Evolutionary conservation across 352 stramenopile genomes (phyloP), one percentile per base, ranked within the genome.

Genomic region (Blastocystis sp.): DNA sequence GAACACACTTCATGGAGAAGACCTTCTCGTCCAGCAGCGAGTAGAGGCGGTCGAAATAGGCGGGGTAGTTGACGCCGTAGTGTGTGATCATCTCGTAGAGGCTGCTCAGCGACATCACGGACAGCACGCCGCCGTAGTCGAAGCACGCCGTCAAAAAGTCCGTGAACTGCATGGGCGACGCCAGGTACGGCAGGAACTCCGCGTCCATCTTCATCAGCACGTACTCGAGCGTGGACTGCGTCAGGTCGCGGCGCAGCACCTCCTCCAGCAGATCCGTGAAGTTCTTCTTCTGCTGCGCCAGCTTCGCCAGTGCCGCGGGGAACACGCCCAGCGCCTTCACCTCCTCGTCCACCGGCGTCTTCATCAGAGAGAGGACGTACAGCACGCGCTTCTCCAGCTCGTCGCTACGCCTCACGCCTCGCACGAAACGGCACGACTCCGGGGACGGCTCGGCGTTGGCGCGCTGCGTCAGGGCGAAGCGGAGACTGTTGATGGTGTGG

Each of bases 1-100:
- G 40, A 7, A 66, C n/a, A 2, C n/a, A 88, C 60, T 88, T 88
- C 61, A 88, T 43, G 9, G 21, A n/a, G 65, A 88, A 88, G 2
- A 61, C 59, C 10, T 88, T 34, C 2, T 28, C 40, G 0, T 48
- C 78, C 9, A 95, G 90, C 40, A 96, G 89, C 43, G 89, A 84
- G 82, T 95, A 95, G 61, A 96, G 91, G 89, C 95, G 95, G 90
- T 93, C 93, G 91, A 94, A 96, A 59, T 95, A 96, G 69, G 94
- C 93, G 7, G 93, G 93, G 78, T 93, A 96, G 90, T 96, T 93
- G 71, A 96, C 95, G 90, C 95, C 95, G 91, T 94, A 94, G 89
- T 95, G 91, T 48, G 94, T 93, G 82, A 96, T 96, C 61, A 96
- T 91, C 68, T 95, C 92, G 81, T 95, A 96, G 40, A 96, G 89